phyloP scores from a whole-genome alignment of 345 rosid species.

The Salix purpurea region DNA sequence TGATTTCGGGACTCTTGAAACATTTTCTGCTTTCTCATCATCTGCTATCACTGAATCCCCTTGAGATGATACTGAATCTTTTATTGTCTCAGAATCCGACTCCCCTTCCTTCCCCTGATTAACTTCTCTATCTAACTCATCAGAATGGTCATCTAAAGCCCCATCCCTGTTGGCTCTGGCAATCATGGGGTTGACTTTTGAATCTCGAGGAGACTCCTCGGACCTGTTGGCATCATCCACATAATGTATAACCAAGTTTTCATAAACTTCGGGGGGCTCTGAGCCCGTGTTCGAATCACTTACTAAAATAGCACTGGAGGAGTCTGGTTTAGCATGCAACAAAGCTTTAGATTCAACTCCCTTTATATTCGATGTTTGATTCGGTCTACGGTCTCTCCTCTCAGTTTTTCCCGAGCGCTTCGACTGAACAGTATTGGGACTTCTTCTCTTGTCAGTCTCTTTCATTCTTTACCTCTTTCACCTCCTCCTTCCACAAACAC shows the following conservation, averaged over 20 bases:
- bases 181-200: slow-evolving; percentile 18
- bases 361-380: slow-evolving; percentile 34
- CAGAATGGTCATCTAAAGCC: slow-evolving; percentile 30
- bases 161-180: slow-evolving; percentile 27
- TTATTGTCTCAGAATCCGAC: slow-evolving; percentile 50
- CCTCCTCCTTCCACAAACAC: slow-evolving; percentile 16
- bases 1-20: slow-evolving; percentile 27
- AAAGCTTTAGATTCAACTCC: slow-evolving; percentile 44
- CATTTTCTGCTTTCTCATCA: slow-evolving; percentile 49
- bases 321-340: slow-evolving; percentile 33
- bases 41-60: slow-evolving; percentile 40
- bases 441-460: slow-evolving; percentile 55
- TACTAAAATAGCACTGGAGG: slow-evolving; percentile 21
- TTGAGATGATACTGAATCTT: slow-evolving; percentile 55
- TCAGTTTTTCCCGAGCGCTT: slow-evolving; percentile 50
- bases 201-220: slow-evolving; percentile 31
- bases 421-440: slow-evolving; percentile 44
- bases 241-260: slow-evolving; percentile 53
- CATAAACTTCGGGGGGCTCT: slow-evolving; percentile 55
- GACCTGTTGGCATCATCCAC: slow-evolving; percentile 55
- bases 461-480: slow-evolving; percentile 27
- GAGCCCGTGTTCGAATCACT: slow-evolving; percentile 58
- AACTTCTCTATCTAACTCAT: slow-evolving; percentile 41
- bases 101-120: slow-evolving; percentile 44
- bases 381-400: slow-evolving; percentile 44